Base-by-base conservation (phyloP, 108 stramenopile species). In the Skeletonema costatum region DNA sequence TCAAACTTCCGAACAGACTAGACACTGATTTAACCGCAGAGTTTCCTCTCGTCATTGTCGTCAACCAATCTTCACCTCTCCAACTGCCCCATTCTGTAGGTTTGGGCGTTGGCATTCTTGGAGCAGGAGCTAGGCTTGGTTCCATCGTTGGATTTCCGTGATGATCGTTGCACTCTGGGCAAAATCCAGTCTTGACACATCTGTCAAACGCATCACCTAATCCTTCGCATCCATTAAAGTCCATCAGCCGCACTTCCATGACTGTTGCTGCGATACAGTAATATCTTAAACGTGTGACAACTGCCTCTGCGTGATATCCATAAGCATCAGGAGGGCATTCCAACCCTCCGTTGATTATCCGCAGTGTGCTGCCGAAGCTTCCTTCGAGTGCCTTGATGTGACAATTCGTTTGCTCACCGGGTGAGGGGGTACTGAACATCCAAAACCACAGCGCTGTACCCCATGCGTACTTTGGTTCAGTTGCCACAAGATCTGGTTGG, bases 361-460 rank as follows among this genome's bases (percentile, higher is more conserved):
- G 68, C 46, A 79, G 51, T 12, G 71, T 50, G 5, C 78, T 67
- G 4, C 78, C 78, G 68, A 79, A 79, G 50, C 66, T 72, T 31
- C 78, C 78, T 21, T 68, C 66, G 36, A 79, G 21, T 16, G 81
- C 66, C 67, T 82, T 66, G 35, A 82, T 64, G 56, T 82, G 81
- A 50, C 75, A 76, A 17, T 74, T 82, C 2, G 81, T 68, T 51
- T 67, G 71, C 53, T 39, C 59, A 17, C 65, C 75, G 12, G 48
- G 33, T 17, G 25, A 25, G 0, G 48, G 60, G 32, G 64, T 82
- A 2, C 71, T 71, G 61, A 82, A 82, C 17, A 71, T 31, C 81
- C 81, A 82, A 72, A 82, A 82, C 81, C 81, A 82, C 9, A 82
- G 41, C 21, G 81, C 81, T 4, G 81, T 82, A 0, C 81, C 81